Base-by-base conservation (phyloP, 2,329 filamentous ascomycete genomes). In the Monosporascus cannonballus region DNA sequence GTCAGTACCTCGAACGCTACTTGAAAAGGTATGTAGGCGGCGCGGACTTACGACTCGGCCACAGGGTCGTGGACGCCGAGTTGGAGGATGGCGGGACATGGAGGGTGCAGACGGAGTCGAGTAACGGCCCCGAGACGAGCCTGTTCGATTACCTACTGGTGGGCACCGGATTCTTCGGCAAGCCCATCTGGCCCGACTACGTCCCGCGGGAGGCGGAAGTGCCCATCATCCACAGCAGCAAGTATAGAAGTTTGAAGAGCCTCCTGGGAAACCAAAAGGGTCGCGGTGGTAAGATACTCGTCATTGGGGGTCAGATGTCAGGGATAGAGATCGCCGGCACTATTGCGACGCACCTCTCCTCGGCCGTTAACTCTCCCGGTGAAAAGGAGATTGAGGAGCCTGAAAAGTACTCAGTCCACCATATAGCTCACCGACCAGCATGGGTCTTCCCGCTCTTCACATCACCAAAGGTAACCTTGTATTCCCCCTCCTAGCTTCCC, bases 271-370 rank as follows among this genome's bases (percentile, higher is more conserved):
- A 69, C 0, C 65, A 71, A 2, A 51, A 56, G 11, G 48, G 52
- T 4, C 61, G 63, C 0, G 74, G 75, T 1, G 79, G 81, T 18
- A 89, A 85, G 62, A 83, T 94, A 17, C 74, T 90, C 1, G 75
- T 95, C 0, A 81, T 91, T 1, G 90, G 90, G 1, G 89, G 89
- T 0, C 88, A 91, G 61, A 91, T 94, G 79, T 93, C 89, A 2
- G 89, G 89, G 0, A 81, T 88, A 5, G 90, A 95, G 71, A 86
- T 86, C 48, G 86, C 89, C 0, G 85, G 83, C 9, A 84, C 85
- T 2, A 80, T 92, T 48, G 88, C 87, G 11, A 76, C 83, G 4
- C 83, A 91, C 56, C 68, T 93, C 1, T 92, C 89, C 0, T 83
- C 83, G 6, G 78, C 79, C 3, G 68, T 70, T 14, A 73, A 86